Evolutionary conservation across 2,329 filamentous ascomycete genomes (phyloP), one percentile per base, ranked within the genome.

Genomic region (Lojkania enalia): DNA sequence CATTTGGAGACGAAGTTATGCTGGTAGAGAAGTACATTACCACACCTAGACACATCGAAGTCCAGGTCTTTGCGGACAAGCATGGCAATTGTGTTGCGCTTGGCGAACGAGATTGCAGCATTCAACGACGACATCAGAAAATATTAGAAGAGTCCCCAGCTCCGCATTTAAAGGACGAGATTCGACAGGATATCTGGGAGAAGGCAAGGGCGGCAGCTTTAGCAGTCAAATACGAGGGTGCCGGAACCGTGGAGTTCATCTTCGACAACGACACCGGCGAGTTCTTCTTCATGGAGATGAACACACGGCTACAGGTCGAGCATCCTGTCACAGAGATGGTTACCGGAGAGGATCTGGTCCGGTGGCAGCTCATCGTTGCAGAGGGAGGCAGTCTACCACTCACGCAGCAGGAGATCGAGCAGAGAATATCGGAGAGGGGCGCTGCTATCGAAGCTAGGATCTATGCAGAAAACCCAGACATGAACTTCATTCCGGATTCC

Each of bases 371-470:
- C 63, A 75, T 87, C 60, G 87, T 97, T 32, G 88, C 92, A 35
- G 82, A 86, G 59, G 86, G 85, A 14, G 80, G 81, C n/a, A 76
- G 74, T 39, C 74, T 88, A 4, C 85, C 86, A 1, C 70, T 88
- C 13, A 83, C 79, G 0, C 86, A 88, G 59, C 75, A 78, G 36
- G 74, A 86, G 47, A 80, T 88, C 19, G 81, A 86, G 55, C 74
- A 79, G 48, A 79, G 83, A 52, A 97, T 99, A 67, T 77, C 77
- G 23, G 77, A 80, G 54, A 79, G 84, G 35, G 94, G 94, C 2
- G 88, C 91, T 60, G 94, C 91, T 9, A 95, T 99, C 49, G 94
- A 99, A 75, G 92, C 92, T 13, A 82, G 94, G 46, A 96, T 99
- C 57, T 99, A 99, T 67, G 94, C 94, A 6, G 94, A 99, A 70